Evolutionary conservation across 257 asterid genomes (phyloP).

Genomic region (Lavandula angustifolia): DNA sequence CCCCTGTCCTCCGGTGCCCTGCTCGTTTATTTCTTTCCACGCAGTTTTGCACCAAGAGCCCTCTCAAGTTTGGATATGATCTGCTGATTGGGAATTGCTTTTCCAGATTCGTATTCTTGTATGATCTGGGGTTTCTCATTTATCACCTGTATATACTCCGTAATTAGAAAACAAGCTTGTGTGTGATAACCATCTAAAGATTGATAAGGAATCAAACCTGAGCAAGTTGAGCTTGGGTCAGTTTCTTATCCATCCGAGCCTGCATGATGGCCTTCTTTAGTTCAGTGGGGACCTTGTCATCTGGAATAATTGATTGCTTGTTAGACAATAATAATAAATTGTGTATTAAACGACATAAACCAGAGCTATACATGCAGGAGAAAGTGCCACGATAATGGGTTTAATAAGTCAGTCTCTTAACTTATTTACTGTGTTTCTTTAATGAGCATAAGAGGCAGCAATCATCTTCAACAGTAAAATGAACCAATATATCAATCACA

Average conservation of each 20-base stretch:
- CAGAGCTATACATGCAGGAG: neutral
- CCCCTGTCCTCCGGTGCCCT: too few relatives aligned
- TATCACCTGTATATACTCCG: slow-evolving; percentile 73
- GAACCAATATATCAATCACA: slow-evolving; percentile 12
- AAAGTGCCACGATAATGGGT: neutral
- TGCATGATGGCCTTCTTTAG: slow-evolving; percentile 82
- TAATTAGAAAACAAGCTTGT: too few relatives aligned
- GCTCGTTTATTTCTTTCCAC: slow-evolving; percentile 66
- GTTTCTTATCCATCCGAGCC: slow-evolving; percentile 81
- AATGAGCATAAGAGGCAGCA: neutral
- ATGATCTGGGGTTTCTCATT: slow-evolving; percentile 60
- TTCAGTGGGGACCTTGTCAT: slow-evolving; percentile 84
- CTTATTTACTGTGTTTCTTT: too few relatives aligned
- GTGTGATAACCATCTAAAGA: neutral
- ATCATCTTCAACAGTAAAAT: neutral
- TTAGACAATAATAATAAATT: neutral
- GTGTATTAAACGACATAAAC: neutral
- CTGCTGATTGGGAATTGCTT: slow-evolving; percentile 63
- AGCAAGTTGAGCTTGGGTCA: slow-evolving; percentile 88
- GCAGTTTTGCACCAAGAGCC: slow-evolving; percentile 74
- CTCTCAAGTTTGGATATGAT: slow-evolving; percentile 86
- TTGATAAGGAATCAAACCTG: slow-evolving; percentile 48
- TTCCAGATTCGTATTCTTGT: slow-evolving; percentile 56
- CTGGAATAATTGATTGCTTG: slow-evolving; percentile 35
- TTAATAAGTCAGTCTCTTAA: too few relatives aligned